These are phyloP conservation scores for Clavispora asparagi DNA, from an alignment of 805 yeast genomes.

Conservation along the genomic window DNA sequence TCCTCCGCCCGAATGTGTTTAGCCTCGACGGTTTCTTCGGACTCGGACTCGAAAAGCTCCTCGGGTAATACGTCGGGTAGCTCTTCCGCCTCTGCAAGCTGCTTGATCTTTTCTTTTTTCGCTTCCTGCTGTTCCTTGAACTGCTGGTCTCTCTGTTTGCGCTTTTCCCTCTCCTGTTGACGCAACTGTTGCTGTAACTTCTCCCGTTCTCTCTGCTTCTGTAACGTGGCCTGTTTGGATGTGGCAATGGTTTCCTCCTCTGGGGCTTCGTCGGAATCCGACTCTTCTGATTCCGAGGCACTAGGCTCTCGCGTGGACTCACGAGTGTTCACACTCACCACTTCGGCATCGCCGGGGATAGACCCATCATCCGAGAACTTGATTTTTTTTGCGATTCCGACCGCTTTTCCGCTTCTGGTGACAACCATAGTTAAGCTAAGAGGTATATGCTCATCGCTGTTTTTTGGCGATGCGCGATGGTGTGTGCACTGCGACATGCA, in stretches of 20 bases:
- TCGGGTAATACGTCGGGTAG: conserved; percentile 41
- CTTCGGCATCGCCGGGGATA: conserved; percentile 10
- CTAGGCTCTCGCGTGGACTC: conserved; percentile 14
- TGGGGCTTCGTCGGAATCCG: conserved; percentile 35
- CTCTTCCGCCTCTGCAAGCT: conserved; percentile 14
- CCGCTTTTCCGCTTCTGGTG: conserved; percentile 22
- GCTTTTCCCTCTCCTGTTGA: conserved; percentile 27
- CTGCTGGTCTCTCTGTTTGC: conserved; percentile 29
- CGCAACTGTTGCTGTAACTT: conserved; percentile 20
- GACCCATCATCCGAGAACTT: conserved; percentile 28
- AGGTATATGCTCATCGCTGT: background rate
- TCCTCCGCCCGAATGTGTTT: conserved; percentile 31
- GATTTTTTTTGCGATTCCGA: conserved; percentile 22
- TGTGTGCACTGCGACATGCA: background rate
- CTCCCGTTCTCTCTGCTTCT: conserved; percentile 20
- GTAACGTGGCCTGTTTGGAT: conserved; percentile 22
- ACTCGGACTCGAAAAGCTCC: conserved; percentile 26
- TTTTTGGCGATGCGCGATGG: background rate
- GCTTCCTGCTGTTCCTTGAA: conserved; percentile 32
- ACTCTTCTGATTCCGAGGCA: conserved; percentile 14
- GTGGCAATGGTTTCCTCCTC: conserved; percentile 37
- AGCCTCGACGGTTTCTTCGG: conserved; percentile 8
- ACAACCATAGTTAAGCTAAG: conserved; percentile 18
- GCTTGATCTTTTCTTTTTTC: conserved; percentile 17
- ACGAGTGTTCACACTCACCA: conserved; percentile 8